Evolutionary conservation across 1,284 basidiomycete species (phyloP), one percentile per base, ranked within the genome.

Genomic region (Athelia psychrophila): DNA sequence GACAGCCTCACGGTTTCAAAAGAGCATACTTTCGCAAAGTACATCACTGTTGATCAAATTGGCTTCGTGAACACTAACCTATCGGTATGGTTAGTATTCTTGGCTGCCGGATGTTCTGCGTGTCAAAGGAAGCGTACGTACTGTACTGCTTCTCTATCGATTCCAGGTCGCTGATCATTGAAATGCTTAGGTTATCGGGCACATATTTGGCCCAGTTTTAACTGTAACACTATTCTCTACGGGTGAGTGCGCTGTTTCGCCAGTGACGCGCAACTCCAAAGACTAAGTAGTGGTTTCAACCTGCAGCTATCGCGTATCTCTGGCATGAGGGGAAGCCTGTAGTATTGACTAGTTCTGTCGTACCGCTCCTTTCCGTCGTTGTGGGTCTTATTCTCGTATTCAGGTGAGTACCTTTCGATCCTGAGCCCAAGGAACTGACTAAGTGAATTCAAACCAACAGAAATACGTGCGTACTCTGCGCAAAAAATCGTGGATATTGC

Each of bases 71-170:
- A 30, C 27, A 13, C 27, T 5, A 30, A 59, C 32, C 56, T 60
- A 20, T n/a, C n/a, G n/a, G n/a, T n/a, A n/a, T n/a, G n/a, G n/a
- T n/a, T 64, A 93, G 86, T 93, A 93, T 64, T 91, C 91, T 32
- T 95, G 93, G 90, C 72, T 95, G 20, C 88, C 89, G 10, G 93
- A 95, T 67, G 89, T 94, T 24, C 76, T 94, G 44, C 83, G 91
- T 24, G 57, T 93, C 58, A 84, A 89, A 77, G 83, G 86, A 59
- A 90, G 85, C 59, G 87, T 91, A 63, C 56, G 79, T 69, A 46
- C 16, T 47, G 47, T 19, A 18, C 30, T 30, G 15, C 54, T 55
- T 15, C 12, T 54, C 48, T 27, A 23, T 33, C 18, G 53, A 51
- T n/a, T 33, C 16, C 18, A 33, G 8, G 45, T 30, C 13, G 27